Percentiles rank a stretch among this genome's conserved stretches.
phyloP scores from a whole-genome alignment of 345 rosid genomes.

The Trapa incisa region DNA sequence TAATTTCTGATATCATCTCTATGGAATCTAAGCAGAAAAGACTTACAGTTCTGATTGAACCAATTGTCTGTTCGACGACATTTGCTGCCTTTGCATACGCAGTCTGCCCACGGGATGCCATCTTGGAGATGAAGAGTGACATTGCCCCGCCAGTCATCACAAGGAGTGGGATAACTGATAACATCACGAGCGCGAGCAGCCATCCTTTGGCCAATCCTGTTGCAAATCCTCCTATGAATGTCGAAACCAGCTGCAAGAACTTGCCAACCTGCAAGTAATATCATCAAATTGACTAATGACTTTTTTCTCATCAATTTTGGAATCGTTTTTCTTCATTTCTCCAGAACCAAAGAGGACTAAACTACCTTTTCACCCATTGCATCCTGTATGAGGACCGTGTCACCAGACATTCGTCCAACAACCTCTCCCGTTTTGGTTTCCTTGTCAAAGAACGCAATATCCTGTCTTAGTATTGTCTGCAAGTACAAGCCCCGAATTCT shows the following conservation, averaged over 20 bases:
- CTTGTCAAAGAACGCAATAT: constrained; percentile 60
- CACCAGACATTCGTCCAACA: constrained; percentile 92
- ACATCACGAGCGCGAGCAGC: constrained; percentile 75
- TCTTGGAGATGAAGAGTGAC: constrained; percentile 40
- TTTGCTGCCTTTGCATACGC: constrained; percentile 68
- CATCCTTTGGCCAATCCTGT: constrained; percentile 69
- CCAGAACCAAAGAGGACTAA: neutral
- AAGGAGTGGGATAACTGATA: constrained; percentile 54
- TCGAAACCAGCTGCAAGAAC: constrained; percentile 55
- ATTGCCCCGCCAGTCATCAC: constrained; percentile 48
- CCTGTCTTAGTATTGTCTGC: constrained; percentile 72
- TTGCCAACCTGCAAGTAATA: constrained; percentile 60
- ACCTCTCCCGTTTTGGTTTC: constrained; percentile 88
- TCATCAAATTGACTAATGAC: neutral
- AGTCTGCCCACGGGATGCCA: constrained; percentile 50
- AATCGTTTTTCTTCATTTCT: neutral
- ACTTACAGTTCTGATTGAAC: constrained; percentile 70
- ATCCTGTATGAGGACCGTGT: constrained; percentile 83
- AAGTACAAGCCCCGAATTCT: constrained; percentile 60
- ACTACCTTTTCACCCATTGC: constrained; percentile 95
- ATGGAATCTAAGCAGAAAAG: neutral
- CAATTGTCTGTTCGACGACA: constrained; percentile 64
- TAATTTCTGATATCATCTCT: neutral
- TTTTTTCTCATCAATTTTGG: neutral
- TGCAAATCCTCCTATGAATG: constrained; percentile 69